Conservation (phyloP, 208 protist species). For the Trypanosoma vivax region DNA sequence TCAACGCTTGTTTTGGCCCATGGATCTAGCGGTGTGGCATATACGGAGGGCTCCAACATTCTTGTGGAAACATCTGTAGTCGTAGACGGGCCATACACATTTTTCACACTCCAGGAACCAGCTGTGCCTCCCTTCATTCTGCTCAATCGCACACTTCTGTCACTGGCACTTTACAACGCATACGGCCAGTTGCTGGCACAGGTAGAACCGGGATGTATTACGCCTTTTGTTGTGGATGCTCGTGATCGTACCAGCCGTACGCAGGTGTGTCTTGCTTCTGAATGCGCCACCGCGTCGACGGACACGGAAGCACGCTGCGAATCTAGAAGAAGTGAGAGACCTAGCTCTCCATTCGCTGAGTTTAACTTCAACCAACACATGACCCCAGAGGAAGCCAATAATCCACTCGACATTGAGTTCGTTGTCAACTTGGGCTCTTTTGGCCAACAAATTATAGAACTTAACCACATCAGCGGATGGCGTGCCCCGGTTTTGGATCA, state of each 20-base stretch:
- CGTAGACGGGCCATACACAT: conserved; percentile 67
- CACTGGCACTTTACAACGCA: conserved; percentile 46
- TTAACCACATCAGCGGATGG: conserved; percentile 20
- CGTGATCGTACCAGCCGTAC: conserved; percentile 4
- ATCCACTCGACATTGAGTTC: conserved; percentile 36
- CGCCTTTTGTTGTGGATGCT: conserved; percentile 17
- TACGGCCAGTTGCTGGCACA: conserved; percentile 47
- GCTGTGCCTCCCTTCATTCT: conserved; percentile 51
- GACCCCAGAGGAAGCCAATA: conserved; percentile 19
- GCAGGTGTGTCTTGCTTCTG: conserved; percentile 9
- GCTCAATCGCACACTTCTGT: conserved; percentile 60
- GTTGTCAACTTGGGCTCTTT: conserved; percentile 36
- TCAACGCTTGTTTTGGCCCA: conserved; percentile 62
- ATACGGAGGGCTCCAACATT: conserved; percentile 26
- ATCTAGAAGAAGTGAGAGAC: background rate
- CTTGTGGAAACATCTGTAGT: conserved; percentile 69
- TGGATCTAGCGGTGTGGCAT: background rate
- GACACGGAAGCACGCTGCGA: background rate
- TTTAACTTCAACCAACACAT: conserved; percentile 21
- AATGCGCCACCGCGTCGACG: background rate
- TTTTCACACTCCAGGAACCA: conserved; percentile 66
- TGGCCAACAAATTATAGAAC: conserved; percentile 61
- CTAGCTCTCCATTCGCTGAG: conserved; percentile 5
- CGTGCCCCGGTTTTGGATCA: too few relatives aligned
- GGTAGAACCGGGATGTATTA: conserved; percentile 38